phyloP scores from a whole-genome alignment of 345 rosid species.

The Hibiscus syriacus region DNA sequence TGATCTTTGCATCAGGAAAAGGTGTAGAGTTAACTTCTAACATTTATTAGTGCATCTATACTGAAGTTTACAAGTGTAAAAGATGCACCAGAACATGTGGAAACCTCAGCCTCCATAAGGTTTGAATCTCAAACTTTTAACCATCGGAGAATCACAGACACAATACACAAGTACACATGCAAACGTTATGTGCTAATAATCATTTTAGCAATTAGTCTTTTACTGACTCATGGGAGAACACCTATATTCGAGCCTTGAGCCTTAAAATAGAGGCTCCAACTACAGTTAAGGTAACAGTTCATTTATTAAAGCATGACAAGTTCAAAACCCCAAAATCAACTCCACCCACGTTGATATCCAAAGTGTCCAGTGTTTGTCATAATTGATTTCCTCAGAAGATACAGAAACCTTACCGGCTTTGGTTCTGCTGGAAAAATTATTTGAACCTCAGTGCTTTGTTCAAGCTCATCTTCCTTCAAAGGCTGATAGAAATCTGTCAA shows the following conservation, averaged over 20 bases:
- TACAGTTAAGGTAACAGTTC: not conserved
- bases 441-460: slow-evolving; percentile 78
- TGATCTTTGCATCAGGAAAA: not conserved
- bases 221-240: not conserved
- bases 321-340: not conserved
- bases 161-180: not conserved
- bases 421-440: slow-evolving; percentile 74
- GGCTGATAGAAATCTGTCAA: slow-evolving; percentile 82
- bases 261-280: not conserved
- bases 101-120: not conserved
- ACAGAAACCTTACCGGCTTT: slow-evolving; percentile 53
- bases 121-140: not conserved
- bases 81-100: not conserved
- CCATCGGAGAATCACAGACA: not conserved
- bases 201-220: not conserved
- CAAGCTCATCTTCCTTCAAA: slow-evolving; percentile 80
- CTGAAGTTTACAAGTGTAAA: not conserved
- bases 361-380: not conserved
- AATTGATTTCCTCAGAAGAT: not conserved
- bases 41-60: not conserved
- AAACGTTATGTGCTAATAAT: not conserved
- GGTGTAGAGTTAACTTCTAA: not conserved
- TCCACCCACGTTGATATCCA: not conserved
- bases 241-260: not conserved
- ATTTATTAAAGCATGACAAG: not conserved